Percentiles rank a stretch among this genome's conserved stretches.
phyloP scores from a whole-genome alignment of 805 yeast genomes.

The Cyberlindnera sargentensis region DNA sequence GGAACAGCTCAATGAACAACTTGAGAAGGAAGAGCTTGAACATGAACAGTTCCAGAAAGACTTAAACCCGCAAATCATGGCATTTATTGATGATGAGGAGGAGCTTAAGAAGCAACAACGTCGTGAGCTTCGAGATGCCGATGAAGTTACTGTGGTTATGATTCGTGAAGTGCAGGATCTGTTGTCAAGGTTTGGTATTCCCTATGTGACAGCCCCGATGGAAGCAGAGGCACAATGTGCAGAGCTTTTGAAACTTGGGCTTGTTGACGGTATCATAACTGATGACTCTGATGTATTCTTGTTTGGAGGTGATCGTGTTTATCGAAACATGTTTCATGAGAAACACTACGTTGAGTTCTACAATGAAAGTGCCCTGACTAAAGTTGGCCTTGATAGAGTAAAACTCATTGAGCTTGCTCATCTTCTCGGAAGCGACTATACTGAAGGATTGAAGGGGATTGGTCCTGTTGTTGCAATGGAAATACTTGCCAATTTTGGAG shows the following conservation, averaged over 20 bases:
- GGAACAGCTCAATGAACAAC: conserved; percentile 50
- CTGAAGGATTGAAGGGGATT: conserved; percentile 85
- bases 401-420: conserved; percentile 76
- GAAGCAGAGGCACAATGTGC: conserved; percentile 99
- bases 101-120: conserved; percentile 52
- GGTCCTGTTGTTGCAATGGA: conserved; percentile 95
- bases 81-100: conserved; percentile 32
- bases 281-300: conserved; percentile 96
- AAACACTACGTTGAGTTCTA: conserved; percentile 88
- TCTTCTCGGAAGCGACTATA: conserved; percentile 89
- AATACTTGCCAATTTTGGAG: conserved; percentile 75
- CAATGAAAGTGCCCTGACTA: conserved; percentile 49
- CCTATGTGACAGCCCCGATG: conserved; percentile 94
- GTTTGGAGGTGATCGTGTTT: conserved; percentile 80
- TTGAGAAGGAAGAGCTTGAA: conserved; percentile 66
- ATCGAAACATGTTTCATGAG: conserved; percentile 92
- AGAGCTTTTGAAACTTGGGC: conserved; percentile 51
- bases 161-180: conserved; percentile 86
- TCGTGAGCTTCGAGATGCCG: conserved; percentile 78
- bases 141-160: conserved; percentile 84
- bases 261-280: conserved; percentile 93
- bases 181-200: conserved; percentile 83
- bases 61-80: conserved; percentile 24
- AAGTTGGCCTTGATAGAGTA: conserved; percentile 56
- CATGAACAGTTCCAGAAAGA: conserved; percentile 53